These are phyloP conservation scores for Auriscalpium microsporum DNA, from an alignment of 768 basidiomycete genomes.

Conservation along the genomic window DNA sequence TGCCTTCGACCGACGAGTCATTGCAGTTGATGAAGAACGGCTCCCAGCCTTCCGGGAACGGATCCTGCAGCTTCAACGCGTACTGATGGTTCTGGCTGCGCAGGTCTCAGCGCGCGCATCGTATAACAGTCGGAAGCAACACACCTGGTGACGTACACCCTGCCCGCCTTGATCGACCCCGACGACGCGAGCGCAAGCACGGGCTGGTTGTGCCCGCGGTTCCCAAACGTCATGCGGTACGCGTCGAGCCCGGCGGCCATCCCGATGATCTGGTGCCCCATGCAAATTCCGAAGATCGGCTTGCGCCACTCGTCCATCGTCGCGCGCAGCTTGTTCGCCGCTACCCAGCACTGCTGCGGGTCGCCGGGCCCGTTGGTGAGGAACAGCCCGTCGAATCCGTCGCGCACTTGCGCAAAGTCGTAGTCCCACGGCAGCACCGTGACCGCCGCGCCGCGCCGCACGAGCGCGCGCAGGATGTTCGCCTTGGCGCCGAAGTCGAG, in stretches of 20 bases:
- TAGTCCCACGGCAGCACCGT: conserved; percentile 97
- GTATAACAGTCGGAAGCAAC: conserved; percentile 8
- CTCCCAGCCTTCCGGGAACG: conserved; percentile 96
- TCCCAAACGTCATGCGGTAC: conserved; percentile 99
- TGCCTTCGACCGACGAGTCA: conserved; percentile 97
- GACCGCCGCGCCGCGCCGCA: conserved; percentile 84
- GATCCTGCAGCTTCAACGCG: conserved; percentile 87
- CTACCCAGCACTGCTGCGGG: conserved; percentile 81
- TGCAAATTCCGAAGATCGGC: conserved; percentile 97
- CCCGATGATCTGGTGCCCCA: conserved; percentile 98
- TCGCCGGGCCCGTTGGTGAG: conserved; percentile 96
- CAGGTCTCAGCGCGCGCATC: conserved; percentile 1
- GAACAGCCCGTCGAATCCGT: conserved; percentile 92
- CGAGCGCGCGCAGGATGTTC: conserved; percentile 89
- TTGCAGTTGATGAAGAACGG: conserved; percentile 99
- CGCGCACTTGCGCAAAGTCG: conserved; percentile 88
- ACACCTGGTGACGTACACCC: conserved; percentile 93
- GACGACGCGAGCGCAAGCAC: conserved; percentile 91
- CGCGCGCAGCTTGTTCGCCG: conserved; percentile 68
- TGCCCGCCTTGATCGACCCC: conserved; percentile 89
- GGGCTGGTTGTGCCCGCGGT: conserved; percentile 98
- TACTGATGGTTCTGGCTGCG: conserved; percentile 94
- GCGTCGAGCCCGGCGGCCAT: conserved; percentile 96
- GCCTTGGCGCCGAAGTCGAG: conserved; percentile 98
- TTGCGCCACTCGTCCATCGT: conserved; percentile 86